phyloP scores from a whole-genome alignment of 441 rosid genomes.

The Isatis lusitanica region DNA sequence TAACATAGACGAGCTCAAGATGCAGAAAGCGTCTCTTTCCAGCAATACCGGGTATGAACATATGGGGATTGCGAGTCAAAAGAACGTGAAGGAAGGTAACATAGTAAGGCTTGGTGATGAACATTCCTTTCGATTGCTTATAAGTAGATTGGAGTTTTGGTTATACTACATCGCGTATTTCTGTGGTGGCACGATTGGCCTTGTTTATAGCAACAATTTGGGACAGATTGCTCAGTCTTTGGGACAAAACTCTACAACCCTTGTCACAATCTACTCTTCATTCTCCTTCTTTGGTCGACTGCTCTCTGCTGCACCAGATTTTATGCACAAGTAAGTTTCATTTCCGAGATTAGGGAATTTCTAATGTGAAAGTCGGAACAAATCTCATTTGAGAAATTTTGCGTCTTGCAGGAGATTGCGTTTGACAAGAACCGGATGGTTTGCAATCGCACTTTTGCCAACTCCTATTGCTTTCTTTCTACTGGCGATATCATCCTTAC shows the following conservation, averaged over 20 bases:
- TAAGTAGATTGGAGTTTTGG: constrained; percentile 88
- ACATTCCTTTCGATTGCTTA: constrained; percentile 57
- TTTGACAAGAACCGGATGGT: constrained; percentile 90
- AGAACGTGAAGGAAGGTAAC: constrained; percentile 50
- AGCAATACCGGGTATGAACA: constrained; percentile 45
- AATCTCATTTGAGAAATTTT: not conserved
- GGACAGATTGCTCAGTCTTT: constrained; percentile 91
- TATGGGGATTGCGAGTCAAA: constrained; percentile 44
- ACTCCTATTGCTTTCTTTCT: constrained; percentile 80
- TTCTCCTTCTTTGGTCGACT: constrained; percentile 94
- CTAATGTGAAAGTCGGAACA: not conserved
- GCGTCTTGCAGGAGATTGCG: constrained; percentile 60
- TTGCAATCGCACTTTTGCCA: constrained; percentile 73
- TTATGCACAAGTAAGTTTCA: constrained; percentile 65
- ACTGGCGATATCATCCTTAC: constrained; percentile 49
- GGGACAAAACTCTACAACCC: constrained; percentile 56
- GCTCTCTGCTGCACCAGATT: constrained; percentile 88
- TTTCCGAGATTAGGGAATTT: not conserved
- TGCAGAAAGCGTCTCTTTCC: constrained; percentile 53
- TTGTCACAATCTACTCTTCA: constrained; percentile 81
- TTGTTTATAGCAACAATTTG: constrained; percentile 88
- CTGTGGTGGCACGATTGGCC: constrained; percentile 96
- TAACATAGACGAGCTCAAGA: constrained; percentile 76
- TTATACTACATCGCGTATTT: constrained; percentile 74
- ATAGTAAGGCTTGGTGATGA: constrained; percentile 72